These are phyloP conservation scores for Dicorynia guianensis DNA, from an alignment of 306 rosid species.

Conservation along the genomic window DNA sequence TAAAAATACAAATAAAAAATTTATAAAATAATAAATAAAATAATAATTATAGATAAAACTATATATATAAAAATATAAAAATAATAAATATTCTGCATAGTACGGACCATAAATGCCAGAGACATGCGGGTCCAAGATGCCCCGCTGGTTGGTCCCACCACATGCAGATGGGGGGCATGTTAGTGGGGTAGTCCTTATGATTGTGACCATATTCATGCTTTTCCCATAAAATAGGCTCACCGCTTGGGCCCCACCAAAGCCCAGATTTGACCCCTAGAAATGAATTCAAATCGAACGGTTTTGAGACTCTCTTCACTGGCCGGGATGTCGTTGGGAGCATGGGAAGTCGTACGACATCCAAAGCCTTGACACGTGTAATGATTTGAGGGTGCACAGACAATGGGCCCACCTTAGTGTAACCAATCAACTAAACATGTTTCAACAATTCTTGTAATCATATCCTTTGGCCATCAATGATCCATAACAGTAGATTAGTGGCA, in stretches of 20 bases:
- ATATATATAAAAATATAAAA: no score
- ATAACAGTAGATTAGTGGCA: neutral
- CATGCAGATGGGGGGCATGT: slow-evolving; percentile 28
- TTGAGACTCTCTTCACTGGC: neutral
- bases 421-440: slow-evolving; percentile 47
- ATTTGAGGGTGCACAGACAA: slow-evolving; percentile 34
- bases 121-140: slow-evolving; percentile 27
- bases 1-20: no score
- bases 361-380: slow-evolving; percentile 45
- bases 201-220: slow-evolving; percentile 41
- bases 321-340: neutral
- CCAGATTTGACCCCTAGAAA: neutral
- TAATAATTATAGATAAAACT: no score
- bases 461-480: neutral
- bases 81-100: no score
- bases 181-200: slow-evolving; percentile 36
- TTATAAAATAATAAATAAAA: no score
- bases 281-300: slow-evolving; percentile 39
- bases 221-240: neutral
- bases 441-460: slow-evolving; percentile 45
- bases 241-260: neutral
- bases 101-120: slow-evolving; percentile 36
- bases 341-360: neutral
- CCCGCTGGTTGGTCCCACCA: slow-evolving; percentile 24
- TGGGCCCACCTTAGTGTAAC: slow-evolving; percentile 40